These are phyloP conservation scores for Xerophyta viscosa DNA, from an alignment of 106 monocot genomes.

Conservation along the genomic window DNA sequence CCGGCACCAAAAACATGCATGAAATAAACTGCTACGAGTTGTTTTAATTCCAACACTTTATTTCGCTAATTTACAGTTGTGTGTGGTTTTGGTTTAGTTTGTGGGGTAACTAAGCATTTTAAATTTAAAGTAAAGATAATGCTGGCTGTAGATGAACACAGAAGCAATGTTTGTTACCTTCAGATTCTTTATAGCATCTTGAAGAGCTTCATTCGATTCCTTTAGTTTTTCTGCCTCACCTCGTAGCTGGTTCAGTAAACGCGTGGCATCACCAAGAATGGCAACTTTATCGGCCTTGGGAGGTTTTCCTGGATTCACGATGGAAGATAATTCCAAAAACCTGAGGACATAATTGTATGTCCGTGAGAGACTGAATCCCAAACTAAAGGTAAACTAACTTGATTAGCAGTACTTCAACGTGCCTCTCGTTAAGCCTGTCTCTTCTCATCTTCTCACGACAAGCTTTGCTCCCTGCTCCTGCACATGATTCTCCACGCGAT, in stretches of 20 bases:
- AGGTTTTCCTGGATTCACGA: conserved; percentile 59
- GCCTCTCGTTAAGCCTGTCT: conserved; percentile 56
- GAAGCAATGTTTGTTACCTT: too few species aligned
- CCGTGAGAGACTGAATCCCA: background rate
- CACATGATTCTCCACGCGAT: conserved; percentile 29
- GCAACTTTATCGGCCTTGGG: conserved; percentile 50
- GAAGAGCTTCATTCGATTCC: conserved; percentile 54
- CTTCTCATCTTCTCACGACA: conserved; percentile 56
- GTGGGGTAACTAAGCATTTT: too few species aligned
- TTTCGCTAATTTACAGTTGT: too few species aligned
- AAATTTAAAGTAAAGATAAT: too few species aligned
- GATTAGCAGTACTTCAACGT: background rate
- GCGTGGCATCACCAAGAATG: conserved; percentile 43
- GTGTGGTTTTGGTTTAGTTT: too few species aligned
- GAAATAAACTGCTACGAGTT: too few species aligned
- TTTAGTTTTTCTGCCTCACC: conserved; percentile 46
- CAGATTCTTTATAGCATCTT: conserved; percentile 41
- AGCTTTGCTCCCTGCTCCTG: conserved; percentile 46
- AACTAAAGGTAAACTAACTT: background rate
- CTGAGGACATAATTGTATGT: conserved; percentile 14
- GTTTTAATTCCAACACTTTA: too few species aligned
- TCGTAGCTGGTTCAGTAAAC: conserved; percentile 42
- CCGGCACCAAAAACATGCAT: too few species aligned
- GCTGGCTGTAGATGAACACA: too few species aligned
- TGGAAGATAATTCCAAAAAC: conserved; percentile 48